These are phyloP conservation scores for Cyberlindnera euphorbiiphila DNA, from an alignment of 805 yeast genomes.

Conservation along the genomic window DNA sequence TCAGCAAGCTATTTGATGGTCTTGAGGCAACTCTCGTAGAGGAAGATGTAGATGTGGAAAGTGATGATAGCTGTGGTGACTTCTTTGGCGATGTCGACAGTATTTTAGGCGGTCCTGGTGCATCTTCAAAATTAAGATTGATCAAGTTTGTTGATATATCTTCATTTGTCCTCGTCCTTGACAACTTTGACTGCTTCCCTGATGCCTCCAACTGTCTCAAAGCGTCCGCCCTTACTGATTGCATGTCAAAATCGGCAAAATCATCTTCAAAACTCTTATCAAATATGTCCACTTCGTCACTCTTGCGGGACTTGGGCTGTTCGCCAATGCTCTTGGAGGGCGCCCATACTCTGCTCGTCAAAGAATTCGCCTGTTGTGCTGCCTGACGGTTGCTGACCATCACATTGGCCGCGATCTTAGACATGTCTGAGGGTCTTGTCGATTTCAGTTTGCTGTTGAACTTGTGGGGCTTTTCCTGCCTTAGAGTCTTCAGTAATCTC, in stretches of 20 bases:
- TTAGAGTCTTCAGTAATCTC: slow-evolving; percentile 33
- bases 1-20: too few species aligned
- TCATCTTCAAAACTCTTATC: slow-evolving; percentile 26
- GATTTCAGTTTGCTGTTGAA: slow-evolving; percentile 14
- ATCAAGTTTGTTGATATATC: slow-evolving; percentile 6
- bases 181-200: slow-evolving; percentile 18
- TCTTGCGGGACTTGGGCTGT: slow-evolving; percentile 5
- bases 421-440: slow-evolving; percentile 19
- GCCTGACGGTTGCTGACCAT: slow-evolving; percentile 6
- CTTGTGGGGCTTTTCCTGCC: slow-evolving; percentile 26
- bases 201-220: slow-evolving; percentile 26
- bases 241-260: slow-evolving; percentile 19
- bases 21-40: too few species aligned
- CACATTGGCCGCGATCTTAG: slow-evolving; percentile 28
- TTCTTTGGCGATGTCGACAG: slow-evolving; percentile 11
- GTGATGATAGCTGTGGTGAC: background rate
- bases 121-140: slow-evolving; percentile 1
- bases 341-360: slow-evolving; percentile 21
- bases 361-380: slow-evolving; percentile 1
- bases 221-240: slow-evolving; percentile 23
- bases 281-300: slow-evolving; percentile 22
- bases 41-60: slow-evolving; percentile 6
- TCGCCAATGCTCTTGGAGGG: slow-evolving; percentile 20
- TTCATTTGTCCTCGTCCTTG: slow-evolving; percentile 18
- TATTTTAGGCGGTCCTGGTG: background rate